Conservation (phyloP, 2,329 filamentous ascomycete genomes). For the Sporothrix phasma region DNA sequence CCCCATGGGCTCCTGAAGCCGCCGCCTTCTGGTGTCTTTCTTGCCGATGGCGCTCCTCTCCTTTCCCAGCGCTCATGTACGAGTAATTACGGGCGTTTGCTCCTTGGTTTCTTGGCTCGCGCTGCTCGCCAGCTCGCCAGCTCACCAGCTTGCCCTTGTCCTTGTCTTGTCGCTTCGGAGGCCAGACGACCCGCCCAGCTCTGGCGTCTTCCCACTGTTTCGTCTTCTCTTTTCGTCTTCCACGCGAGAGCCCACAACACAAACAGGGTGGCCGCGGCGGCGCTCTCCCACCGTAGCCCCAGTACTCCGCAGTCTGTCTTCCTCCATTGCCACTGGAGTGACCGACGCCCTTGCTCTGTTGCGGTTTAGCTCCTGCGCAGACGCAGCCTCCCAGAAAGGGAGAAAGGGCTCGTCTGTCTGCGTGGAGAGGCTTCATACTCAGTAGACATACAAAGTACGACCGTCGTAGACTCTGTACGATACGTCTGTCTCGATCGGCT, state of each 20-base stretch:
- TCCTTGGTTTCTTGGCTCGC: not conserved
- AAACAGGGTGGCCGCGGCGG: not conserved
- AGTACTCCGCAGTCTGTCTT: not conserved
- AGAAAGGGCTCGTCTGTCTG: not conserved
- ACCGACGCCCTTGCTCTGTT: not conserved
- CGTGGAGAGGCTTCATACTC: not conserved
- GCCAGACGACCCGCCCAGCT: not conserved
- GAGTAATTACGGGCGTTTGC: no score
- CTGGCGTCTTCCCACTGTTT: not conserved
- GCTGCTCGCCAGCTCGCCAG: not conserved
- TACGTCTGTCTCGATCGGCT: no score
- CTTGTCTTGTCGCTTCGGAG: not conserved
- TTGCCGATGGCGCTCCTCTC: not conserved
- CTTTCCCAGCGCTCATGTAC: no score
- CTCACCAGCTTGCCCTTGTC: not conserved
- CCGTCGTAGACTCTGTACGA: no score
- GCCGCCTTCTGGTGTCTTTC: not conserved
- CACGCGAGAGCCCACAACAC: not conserved
- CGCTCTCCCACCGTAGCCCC: not conserved
- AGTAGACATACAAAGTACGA: no score
- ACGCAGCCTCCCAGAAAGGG: not conserved
- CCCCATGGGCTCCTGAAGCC: not conserved
- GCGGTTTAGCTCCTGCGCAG: constrained; percentile 6
- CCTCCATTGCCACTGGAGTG: not conserved
- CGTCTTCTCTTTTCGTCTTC: not conserved